A percentile compares a stretch with the other conserved stretches of the same genome.
phyloP scores from a whole-genome alignment of 495 filamentous ascomycete species.

The Xylaria castorea region DNA sequence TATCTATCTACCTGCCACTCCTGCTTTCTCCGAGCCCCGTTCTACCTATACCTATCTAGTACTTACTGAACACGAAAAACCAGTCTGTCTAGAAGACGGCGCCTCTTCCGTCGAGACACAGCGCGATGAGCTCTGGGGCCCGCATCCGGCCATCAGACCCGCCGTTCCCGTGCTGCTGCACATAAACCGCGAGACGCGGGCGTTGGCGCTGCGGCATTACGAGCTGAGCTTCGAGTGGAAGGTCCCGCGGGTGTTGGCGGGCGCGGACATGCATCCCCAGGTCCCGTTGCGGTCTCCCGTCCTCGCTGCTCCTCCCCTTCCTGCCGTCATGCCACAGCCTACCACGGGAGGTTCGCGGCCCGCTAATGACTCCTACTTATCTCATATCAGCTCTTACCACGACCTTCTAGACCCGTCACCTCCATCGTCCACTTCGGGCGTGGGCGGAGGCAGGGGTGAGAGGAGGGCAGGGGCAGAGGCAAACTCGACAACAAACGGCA shows the following conservation, averaged over 20 bases:
- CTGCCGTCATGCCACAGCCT: not conserved
- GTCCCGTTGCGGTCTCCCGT: not conserved
- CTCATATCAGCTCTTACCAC: slow-evolving; percentile 26
- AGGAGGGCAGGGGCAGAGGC: not conserved
- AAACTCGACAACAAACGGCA: not conserved
- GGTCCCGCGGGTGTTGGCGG: slow-evolving; percentile 39
- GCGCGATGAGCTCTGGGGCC: slow-evolving; percentile 11
- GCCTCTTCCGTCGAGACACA: slow-evolving; percentile 4
- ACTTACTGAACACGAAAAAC: not conserved
- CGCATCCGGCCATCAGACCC: slow-evolving; percentile 12
- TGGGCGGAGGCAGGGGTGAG: not conserved
- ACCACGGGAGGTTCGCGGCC: not conserved
- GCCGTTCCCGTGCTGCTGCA: slow-evolving; percentile 48
- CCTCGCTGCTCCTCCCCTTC: not conserved
- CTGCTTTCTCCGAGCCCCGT: not conserved
- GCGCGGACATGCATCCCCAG: slow-evolving; percentile 3
- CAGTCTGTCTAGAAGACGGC: slow-evolving; percentile 13
- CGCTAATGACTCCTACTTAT: not conserved
- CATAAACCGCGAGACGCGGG: slow-evolving; percentile 50
- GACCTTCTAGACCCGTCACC: slow-evolving; percentile 23
- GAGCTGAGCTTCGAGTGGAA: slow-evolving; percentile 51
- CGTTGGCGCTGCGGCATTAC: slow-evolving; percentile 50
- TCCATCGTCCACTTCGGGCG: not conserved
- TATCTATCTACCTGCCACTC: not conserved
- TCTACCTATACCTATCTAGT: not conserved